Conservation (phyloP, 2,329 filamentous ascomycete species). For the Xylogone sp. region DNA sequence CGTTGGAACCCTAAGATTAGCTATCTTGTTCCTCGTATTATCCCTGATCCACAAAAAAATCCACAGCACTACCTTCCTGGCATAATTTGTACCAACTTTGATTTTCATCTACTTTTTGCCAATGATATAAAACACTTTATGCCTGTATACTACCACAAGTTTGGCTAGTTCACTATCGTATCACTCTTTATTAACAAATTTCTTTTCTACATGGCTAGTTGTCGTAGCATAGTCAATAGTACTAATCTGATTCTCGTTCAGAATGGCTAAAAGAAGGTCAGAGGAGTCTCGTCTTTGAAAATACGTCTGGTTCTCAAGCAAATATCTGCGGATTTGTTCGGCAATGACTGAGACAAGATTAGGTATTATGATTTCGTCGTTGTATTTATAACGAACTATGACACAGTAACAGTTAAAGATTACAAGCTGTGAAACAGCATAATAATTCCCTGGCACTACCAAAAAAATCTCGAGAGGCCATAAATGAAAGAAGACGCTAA, state of each 20-base stretch:
- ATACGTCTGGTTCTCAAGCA: neutral
- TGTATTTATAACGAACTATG: conserved; percentile 68
- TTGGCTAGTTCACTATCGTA: too few species aligned
- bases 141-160: too few species aligned
- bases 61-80: conserved; percentile 42
- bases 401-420: conserved; percentile 65
- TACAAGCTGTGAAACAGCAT: conserved; percentile 32
- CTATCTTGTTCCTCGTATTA: conserved; percentile 60
- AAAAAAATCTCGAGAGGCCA: conserved; percentile 58
- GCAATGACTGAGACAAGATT: conserved; percentile 58
- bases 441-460: conserved; percentile 45
- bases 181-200: too few species aligned
- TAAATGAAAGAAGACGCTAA: conserved; percentile 73
- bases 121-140: conserved; percentile 42
- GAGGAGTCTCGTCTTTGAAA: too few species aligned
- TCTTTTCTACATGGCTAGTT: too few species aligned
- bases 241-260: too few species aligned
- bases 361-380: conserved; percentile 64
- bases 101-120: conserved; percentile 57
- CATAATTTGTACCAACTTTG: conserved; percentile 31
- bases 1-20: conserved; percentile 51
- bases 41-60: conserved; percentile 60
- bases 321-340: conserved; percentile 2
- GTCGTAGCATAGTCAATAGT: too few species aligned
- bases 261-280: too few species aligned